Base-by-base conservation (phyloP, 225 moss, liverwort and hornwort genomes). In the Pleurozium schreberi region DNA sequence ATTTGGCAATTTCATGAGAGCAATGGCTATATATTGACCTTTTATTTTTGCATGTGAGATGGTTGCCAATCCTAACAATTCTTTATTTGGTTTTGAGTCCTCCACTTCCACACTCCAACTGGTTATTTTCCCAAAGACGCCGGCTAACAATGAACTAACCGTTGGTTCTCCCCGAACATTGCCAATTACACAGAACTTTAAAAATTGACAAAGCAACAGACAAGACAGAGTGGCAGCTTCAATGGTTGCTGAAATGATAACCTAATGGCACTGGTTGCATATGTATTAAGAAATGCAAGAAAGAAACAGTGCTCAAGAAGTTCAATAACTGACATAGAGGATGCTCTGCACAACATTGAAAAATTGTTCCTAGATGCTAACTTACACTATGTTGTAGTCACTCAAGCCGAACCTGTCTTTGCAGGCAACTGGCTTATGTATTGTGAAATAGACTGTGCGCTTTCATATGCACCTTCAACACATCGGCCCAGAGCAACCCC, bases 381-480 rank as follows among this genome's bases (percentile, higher is more conserved):
- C 84, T 87, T 71, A 38, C 47, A 69, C 38, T 80, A 27, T 38
- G 70, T 52, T 36, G 66, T 27, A 65, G 42, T 84, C 68, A 33
- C 76, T 89, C 80, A 90, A 70, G 83, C 61, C 49, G 77, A 92
- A 61, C 92, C 90, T 82, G 87, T 81, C 83, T 91, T 94, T 27
- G 82, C 91, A 77, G 91, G 88, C 68, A 91, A 83, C 84, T 85
- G 84, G 82, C 89, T 92, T n/a, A 96, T 87, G 63, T 93, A 98
- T 68, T 94, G 77, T 83, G 97, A 95, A 47, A 97, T 93, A 31
- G 92, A 90, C 87, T 90, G 87, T 40, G 98, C 97, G 80, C 96
- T 98, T 91, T 98, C 98, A 83, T 98, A 97, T 36, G 98, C 97
- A 85, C 95, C 96, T 94, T 97, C 99, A 22, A 99, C 96, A 88